Evolutionary conservation across 441 rosid genomes (phyloP).

Genomic region (Bocquillonia castaneifolia): DNA sequence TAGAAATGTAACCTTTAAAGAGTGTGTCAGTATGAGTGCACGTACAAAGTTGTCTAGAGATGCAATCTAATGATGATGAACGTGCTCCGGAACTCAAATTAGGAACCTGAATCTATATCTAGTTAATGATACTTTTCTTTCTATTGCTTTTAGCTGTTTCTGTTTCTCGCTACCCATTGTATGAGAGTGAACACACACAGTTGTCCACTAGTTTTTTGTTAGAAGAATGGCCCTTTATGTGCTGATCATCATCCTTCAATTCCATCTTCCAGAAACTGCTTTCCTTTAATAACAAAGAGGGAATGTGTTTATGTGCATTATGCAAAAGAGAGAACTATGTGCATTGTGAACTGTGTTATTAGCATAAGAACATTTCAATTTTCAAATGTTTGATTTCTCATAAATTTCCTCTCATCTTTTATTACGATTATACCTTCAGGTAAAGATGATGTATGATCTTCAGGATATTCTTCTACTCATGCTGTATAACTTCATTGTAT

Average conservation of each 20-base stretch:
- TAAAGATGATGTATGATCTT: background rate
- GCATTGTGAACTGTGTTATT: background rate
- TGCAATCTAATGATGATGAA: background rate
- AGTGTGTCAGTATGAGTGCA: background rate
- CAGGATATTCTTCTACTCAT: background rate
- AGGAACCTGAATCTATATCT: background rate
- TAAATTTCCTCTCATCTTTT: background rate
- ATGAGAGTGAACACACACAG: background rate
- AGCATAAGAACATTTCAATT: background rate
- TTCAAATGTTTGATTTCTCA: background rate
- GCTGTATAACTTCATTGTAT: background rate
- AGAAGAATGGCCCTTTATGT: background rate
- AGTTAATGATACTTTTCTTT: background rate
- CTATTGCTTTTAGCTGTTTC: background rate
- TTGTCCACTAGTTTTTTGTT: background rate
- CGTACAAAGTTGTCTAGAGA: too few species aligned
- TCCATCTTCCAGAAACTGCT: background rate
- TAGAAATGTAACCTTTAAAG: background rate
- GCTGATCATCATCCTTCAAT: background rate
- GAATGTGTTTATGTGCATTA: background rate
- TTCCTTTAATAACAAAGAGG: background rate
- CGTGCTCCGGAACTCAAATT: background rate
- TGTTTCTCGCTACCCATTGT: background rate
- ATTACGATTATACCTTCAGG: background rate
- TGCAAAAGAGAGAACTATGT: background rate